Percentiles rank a stretch among this genome's conserved stretches.
Evolutionary conservation across 2,329 filamentous ascomycete genomes (phyloP).

Genomic region (Teratosphaeria destructans): DNA sequence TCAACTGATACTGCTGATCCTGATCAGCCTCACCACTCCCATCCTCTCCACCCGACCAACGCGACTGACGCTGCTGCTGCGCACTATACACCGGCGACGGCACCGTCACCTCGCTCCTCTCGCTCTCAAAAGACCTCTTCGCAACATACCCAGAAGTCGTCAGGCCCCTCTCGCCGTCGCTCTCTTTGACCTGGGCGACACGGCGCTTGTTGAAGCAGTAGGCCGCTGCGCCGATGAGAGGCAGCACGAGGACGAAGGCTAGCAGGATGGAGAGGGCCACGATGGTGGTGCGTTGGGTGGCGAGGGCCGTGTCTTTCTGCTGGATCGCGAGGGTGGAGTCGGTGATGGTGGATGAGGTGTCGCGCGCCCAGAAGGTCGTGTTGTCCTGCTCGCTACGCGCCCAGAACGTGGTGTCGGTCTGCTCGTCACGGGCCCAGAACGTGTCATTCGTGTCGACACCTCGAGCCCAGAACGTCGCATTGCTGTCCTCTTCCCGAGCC

Average conservation of each 20-base stretch:
- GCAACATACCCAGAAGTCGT: background rate
- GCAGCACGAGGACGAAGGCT: background rate
- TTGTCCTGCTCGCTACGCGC: background rate
- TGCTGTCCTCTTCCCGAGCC: no score
- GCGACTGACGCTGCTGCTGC: background rate
- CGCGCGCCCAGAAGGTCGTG: background rate
- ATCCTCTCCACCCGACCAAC: background rate
- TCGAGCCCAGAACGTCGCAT: no score
- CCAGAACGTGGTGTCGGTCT: no score
- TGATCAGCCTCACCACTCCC: background rate
- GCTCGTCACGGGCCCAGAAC: no score
- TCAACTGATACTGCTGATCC: background rate
- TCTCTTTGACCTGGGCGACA: background rate
- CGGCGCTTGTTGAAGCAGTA: background rate
- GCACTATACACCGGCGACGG: background rate
- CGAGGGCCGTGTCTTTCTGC: background rate
- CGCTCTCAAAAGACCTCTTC: background rate
- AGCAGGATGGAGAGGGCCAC: background rate
- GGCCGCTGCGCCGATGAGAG: background rate
- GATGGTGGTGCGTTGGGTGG: background rate
- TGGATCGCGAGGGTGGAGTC: background rate
- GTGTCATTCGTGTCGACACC: no score
- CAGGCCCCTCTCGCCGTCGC: background rate
- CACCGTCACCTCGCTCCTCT: background rate
- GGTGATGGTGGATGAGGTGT: background rate